phyloP scores from a whole-genome alignment of 345 rosid genomes.

The Excoecaria agallocha region DNA sequence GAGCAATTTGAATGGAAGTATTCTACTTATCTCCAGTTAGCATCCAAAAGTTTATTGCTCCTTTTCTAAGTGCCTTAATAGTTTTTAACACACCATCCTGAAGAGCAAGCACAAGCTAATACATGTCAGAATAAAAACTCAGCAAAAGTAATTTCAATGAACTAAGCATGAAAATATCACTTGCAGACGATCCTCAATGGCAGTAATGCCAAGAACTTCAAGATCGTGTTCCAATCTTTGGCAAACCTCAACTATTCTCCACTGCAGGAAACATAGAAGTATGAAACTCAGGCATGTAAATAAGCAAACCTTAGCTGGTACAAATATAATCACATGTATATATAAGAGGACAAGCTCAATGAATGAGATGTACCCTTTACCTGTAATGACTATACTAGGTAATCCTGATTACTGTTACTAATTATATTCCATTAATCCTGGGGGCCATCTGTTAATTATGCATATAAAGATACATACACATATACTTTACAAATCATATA shows the following conservation, averaged over 20 bases:
- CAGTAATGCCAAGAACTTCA: too few relatives aligned
- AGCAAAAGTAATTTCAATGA: slow-evolving; percentile 10
- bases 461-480: too few relatives aligned
- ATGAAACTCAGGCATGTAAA: slow-evolving; percentile 26
- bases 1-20: slow-evolving; percentile 97
- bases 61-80: slow-evolving; percentile 84
- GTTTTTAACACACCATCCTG: slow-evolving; percentile 99
- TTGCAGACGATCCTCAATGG: slow-evolving; percentile 95
- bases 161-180: slow-evolving; percentile 37
- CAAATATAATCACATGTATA: background rate
- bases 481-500: too few relatives aligned
- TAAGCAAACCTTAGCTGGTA: slow-evolving; percentile 13
- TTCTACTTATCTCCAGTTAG: slow-evolving; percentile 95
- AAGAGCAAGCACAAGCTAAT: slow-evolving; percentile 4
- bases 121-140: slow-evolving; percentile 13
- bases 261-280: slow-evolving; percentile 48
- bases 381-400: too few relatives aligned
- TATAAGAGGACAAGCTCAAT: slow-evolving; percentile 1
- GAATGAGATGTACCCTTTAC: slow-evolving; percentile 44
- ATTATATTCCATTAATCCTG: too few relatives aligned
- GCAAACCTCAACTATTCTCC: slow-evolving; percentile 97
- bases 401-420: too few relatives aligned
- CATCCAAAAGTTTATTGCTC: slow-evolving; percentile 99
- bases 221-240: slow-evolving; percentile 81
- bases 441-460: too few relatives aligned